Base-by-base conservation (phyloP, 177 flowering plant genomes). In the Vitis hybrid region DNA sequence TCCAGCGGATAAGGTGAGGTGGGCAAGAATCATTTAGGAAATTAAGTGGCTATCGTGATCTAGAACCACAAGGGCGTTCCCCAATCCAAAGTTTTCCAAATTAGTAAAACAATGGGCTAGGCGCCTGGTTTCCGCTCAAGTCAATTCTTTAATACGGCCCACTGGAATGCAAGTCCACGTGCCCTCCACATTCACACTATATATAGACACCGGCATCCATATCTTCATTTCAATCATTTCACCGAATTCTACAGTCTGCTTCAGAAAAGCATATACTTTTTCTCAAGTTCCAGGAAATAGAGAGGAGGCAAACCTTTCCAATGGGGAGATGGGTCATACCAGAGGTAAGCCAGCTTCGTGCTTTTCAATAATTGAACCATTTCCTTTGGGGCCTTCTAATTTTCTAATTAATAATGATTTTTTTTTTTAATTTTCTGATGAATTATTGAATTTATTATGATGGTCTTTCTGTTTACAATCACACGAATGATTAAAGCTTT, bases 301-400 rank as follows among this genome's bases (percentile, higher is more conserved):
- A 24, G 28, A 24, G 4, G 20, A 44, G 59, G 20, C 50, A 15
- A 19, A 2, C 1, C 59, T 49, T 11, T 11, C 24, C 14, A 12
- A 77, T 79, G 82, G 82, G 78, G 9, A 84, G 84, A 68, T 84
- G 90, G 88, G 68, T 84, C 70, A 86, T 67, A 70, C 88, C 88
- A 13, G 90, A 86, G 90, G 90, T 84, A 20, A 51, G 78, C 28
- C 28, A 24, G 28, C 28, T 24, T 24, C 28, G 28, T 24, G 28
- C 28, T 24, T 24, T 24, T 2, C 28, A 24, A 24, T 24, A 24
- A 24, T 24, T 0, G 28, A 24, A 24, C 28, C 28, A 24, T 24
- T 24, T 24, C 28, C 28, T 24, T 24, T 24, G 28, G 28, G 28
- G 28, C 28, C 28, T 24, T 24, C 28, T 24, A 24, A 13, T n/a